Percentiles rank a stretch among this genome's conserved stretches.
phyloP scores from a whole-genome alignment of 805 yeast species.

The Cyberlindnera xishuangbannaensis region DNA sequence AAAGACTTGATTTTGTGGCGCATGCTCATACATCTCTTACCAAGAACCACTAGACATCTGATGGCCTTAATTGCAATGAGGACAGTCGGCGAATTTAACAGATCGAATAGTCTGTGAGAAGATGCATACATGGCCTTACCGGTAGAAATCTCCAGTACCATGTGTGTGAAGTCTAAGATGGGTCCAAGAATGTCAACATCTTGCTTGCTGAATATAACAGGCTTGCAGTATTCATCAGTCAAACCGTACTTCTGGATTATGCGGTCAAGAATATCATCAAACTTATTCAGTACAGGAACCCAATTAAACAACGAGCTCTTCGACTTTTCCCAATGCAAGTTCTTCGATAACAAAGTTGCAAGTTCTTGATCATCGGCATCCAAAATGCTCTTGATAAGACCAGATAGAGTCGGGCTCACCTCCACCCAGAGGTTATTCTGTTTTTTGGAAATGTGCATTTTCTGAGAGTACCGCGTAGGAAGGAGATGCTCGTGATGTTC shows the following conservation, averaged over 20 bases:
- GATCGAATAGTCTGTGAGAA: constrained; percentile 48
- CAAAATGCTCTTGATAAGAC: constrained; percentile 33
- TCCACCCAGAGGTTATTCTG: constrained; percentile 21
- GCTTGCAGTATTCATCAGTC: constrained; percentile 39
- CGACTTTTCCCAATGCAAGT: constrained; percentile 53
- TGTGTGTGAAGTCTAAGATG: constrained; percentile 54
- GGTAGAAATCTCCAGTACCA: constrained; percentile 62
- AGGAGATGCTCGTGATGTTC: too few relatives aligned
- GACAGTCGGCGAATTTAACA: constrained; percentile 56
- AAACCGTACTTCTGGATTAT: constrained; percentile 49
- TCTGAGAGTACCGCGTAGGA: too few relatives aligned
- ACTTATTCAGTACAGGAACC: constrained; percentile 68
- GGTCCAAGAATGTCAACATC: constrained; percentile 47
- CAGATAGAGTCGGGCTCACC: constrained; percentile 28
- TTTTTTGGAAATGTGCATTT: constrained; percentile 25
- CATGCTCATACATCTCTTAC: constrained; percentile 52
- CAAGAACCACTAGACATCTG: constrained; percentile 52
- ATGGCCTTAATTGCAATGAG: constrained; percentile 55
- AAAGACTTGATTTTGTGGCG: constrained; percentile 20
- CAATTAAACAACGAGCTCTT: constrained; percentile 69
- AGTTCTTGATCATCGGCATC: constrained; percentile 35
- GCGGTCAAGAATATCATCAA: constrained; percentile 60
- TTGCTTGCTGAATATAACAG: constrained; percentile 36
- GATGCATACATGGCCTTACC: constrained; percentile 67
- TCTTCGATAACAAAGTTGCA: constrained; percentile 31